Conservation (phyloP, 495 filamentous ascomycete genomes). For the Immersiella caudata region DNA sequence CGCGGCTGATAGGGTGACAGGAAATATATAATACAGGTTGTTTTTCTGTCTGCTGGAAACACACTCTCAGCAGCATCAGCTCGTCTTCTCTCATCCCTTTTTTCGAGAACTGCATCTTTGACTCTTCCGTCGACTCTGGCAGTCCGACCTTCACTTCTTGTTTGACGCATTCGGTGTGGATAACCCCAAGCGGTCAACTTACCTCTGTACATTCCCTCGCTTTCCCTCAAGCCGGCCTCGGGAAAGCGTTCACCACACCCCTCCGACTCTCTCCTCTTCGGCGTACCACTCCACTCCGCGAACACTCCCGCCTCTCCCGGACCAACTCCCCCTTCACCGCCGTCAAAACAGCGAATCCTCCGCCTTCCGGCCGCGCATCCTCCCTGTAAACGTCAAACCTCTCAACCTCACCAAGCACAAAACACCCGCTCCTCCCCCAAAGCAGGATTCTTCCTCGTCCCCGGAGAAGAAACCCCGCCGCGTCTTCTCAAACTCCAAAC, state of each 20-base stretch:
- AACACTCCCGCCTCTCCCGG: constrained; percentile 15
- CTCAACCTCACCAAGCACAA: constrained; percentile 10
- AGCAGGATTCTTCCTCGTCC: constrained; percentile 2
- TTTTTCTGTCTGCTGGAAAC: not conserved
- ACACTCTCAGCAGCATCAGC: not conserved
- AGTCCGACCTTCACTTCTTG: constrained; percentile 21
- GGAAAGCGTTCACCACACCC: constrained; percentile 16
- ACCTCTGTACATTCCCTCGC: constrained; percentile 29
- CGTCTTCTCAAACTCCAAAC: constrained; percentile 27
- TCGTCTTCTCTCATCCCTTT: not conserved
- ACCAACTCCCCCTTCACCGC: constrained; percentile 2
- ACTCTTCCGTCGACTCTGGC: constrained; percentile 29
- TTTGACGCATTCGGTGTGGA: constrained; percentile 23
- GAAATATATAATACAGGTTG: constrained; percentile 4
- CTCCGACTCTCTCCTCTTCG: not conserved
- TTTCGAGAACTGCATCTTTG: not conserved
- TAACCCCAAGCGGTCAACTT: constrained; percentile 25
- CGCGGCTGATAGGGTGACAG: not conserved
- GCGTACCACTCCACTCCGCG: constrained; percentile 17
- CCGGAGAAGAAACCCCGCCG: constrained; percentile 16
- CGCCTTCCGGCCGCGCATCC: constrained; percentile 16
- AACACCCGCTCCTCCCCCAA: constrained; percentile 6
- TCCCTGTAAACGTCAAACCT: constrained; percentile 21
- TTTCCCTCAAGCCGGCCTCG: constrained; percentile 27
- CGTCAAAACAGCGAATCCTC: constrained; percentile 3